Evolutionary conservation across 2,329 filamentous ascomycete species (phyloP).

Genomic region (Cytospora piceicola): DNA sequence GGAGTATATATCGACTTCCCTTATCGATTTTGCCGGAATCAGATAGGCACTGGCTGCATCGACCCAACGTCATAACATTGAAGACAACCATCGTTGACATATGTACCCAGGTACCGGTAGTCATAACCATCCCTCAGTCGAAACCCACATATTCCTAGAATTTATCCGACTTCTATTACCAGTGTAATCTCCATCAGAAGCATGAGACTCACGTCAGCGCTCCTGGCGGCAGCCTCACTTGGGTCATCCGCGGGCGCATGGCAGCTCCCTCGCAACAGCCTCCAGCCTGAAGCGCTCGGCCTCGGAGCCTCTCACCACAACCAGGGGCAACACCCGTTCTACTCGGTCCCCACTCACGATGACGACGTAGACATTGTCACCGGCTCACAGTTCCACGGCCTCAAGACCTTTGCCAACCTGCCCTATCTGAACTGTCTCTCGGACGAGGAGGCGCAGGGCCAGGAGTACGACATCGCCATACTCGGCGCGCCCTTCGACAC

Average conservation of each 20-base stretch:
- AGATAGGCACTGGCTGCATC: neutral
- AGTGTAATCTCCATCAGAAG: neutral
- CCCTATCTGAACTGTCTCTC: conserved; percentile 64
- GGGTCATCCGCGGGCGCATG: conserved; percentile 13
- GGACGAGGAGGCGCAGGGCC: conserved; percentile 46
- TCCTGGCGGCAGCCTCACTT: conserved; percentile 5
- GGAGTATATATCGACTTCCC: neutral
- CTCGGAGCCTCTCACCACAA: neutral
- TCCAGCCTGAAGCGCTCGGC: conserved; percentile 10
- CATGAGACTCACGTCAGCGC: conserved; percentile 17
- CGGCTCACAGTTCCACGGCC: conserved; percentile 54
- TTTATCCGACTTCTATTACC: neutral
- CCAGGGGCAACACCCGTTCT: conserved; percentile 10
- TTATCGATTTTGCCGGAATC: neutral
- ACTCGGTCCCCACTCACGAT: conserved; percentile 24
- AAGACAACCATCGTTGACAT: neutral
- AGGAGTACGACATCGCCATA: conserved; percentile 60
- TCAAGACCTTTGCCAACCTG: conserved; percentile 67
- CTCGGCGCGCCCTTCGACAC: conserved; percentile 57
- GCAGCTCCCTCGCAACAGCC: conserved; percentile 18
- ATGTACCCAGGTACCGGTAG: neutral
- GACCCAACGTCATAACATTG: neutral
- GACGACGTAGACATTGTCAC: conserved; percentile 46
- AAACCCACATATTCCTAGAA: neutral
- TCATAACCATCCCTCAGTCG: too few relatives aligned